phyloP scores from a whole-genome alignment of 2,329 filamentous ascomycete genomes.

The Phialocephala subalpina region DNA sequence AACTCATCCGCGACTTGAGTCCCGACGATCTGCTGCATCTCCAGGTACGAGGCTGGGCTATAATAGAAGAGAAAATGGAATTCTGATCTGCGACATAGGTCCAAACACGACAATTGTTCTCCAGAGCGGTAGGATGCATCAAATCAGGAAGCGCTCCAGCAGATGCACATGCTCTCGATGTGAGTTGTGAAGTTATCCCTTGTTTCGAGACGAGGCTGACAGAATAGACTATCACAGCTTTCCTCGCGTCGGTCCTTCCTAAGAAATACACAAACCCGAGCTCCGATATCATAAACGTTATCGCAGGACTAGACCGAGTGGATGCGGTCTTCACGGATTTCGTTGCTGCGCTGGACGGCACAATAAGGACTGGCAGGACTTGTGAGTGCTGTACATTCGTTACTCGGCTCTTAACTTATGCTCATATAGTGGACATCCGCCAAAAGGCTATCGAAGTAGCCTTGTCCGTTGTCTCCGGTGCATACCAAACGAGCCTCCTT shows the following conservation, averaged over 20 bases:
- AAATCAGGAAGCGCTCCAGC: conserved; percentile 66
- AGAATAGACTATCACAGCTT: conserved; percentile 83
- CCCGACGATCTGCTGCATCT: conserved; percentile 79
- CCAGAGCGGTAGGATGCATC: conserved; percentile 73
- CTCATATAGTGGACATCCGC: conserved; percentile 71
- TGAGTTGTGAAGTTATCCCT: conserved; percentile 53
- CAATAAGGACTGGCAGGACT: conserved; percentile 78
- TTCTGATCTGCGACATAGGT: conserved; percentile 35
- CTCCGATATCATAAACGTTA: conserved; percentile 89
- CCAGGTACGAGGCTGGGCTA: conserved; percentile 67
- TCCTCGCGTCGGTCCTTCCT: conserved; percentile 80
- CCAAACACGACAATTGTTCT: conserved; percentile 70
- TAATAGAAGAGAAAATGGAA: neutral
- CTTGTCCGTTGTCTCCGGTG: conserved; percentile 87
- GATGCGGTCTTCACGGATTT: conserved; percentile 90
- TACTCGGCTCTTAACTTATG: conserved; percentile 38
- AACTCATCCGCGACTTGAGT: conserved; percentile 72
- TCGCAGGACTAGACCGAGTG: conserved; percentile 88
- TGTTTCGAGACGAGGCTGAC: conserved; percentile 48
- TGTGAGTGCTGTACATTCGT: conserved; percentile 57
- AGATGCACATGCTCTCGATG: conserved; percentile 85
- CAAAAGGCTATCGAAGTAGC: conserved; percentile 83
- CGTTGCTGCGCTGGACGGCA: conserved; percentile 80
- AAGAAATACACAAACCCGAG: conserved; percentile 96
- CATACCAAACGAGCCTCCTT: conserved; percentile 91